Percentiles rank a stretch among this genome's conserved stretches.
Evolutionary conservation across 306 rosid genomes (phyloP).

Genomic region (Begonia peltatifolia): DNA sequence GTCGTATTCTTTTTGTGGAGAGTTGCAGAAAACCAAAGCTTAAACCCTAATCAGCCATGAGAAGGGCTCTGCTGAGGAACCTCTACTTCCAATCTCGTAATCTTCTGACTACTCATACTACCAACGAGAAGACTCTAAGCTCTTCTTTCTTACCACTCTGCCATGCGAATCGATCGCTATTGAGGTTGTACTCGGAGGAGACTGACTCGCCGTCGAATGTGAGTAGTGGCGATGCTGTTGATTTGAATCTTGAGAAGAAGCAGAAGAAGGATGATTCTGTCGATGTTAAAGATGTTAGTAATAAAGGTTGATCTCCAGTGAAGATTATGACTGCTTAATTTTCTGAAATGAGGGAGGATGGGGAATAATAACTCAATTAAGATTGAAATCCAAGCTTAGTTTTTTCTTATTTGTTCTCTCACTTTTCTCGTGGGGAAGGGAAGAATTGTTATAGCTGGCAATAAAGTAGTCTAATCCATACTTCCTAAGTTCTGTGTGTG

Average conservation of each 20-base stretch:
- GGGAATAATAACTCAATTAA: not conserved
- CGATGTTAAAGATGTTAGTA: slow-evolving; percentile 6
- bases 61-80: slow-evolving; percentile 18
- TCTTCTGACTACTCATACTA: slow-evolving; percentile 15
- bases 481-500: no score
- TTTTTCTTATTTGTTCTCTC: no score
- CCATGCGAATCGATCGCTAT: slow-evolving; percentile 13
- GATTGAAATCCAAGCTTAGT: not conserved
- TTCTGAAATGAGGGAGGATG: not conserved
- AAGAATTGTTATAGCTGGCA: no score
- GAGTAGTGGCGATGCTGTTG: not conserved
- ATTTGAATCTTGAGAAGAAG: not conserved
- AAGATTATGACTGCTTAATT: not conserved
- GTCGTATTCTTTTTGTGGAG: not conserved
- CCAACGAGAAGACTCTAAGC: not conserved
- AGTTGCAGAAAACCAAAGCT: not conserved
- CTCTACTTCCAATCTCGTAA: slow-evolving; percentile 23
- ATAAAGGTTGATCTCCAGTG: slow-evolving; percentile 12
- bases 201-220: slow-evolving; percentile 6
- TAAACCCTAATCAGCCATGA: slow-evolving; percentile 28
- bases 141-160: slow-evolving; percentile 14
- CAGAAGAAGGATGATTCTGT: not conserved
- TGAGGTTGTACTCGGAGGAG: slow-evolving; percentile 36
- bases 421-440: no score
- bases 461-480: no score